A percentile compares a stretch with the other conserved stretches of the same genome.
These are phyloP conservation scores for Pseudogymnoascus sp. DNA, from an alignment of 2,329 filamentous ascomycete species.

Conservation along the genomic window DNA sequence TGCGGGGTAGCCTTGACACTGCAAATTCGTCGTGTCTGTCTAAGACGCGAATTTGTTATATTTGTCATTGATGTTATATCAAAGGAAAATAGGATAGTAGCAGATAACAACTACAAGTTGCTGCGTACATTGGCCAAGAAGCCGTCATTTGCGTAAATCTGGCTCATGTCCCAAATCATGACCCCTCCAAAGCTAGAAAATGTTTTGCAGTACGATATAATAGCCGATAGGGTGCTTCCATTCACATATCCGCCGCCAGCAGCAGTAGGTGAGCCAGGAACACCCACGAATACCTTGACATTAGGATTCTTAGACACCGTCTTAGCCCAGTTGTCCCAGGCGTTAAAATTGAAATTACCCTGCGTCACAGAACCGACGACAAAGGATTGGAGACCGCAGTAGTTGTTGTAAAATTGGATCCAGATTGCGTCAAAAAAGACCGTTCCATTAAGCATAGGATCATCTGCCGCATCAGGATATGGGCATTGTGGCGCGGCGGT, in stretches of 20 bases:
- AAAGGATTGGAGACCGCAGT: constrained; percentile 51
- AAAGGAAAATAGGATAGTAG: not conserved
- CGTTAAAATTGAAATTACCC: constrained; percentile 51
- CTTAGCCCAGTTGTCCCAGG: constrained; percentile 60
- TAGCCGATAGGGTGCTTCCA: constrained; percentile 37
- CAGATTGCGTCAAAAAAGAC: constrained; percentile 38
- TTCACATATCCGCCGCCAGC: constrained; percentile 50
- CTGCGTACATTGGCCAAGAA: constrained; percentile 40
- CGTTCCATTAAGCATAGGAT: constrained; percentile 45
- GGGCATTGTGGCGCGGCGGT: constrained; percentile 61
- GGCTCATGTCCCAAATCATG: constrained; percentile 63
- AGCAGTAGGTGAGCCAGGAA: constrained; percentile 39
- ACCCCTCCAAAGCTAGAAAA: constrained; percentile 57
- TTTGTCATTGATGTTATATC: constrained; percentile 10
- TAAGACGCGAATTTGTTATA: not conserved
- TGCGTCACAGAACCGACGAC: constrained; percentile 35
- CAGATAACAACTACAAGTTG: constrained; percentile 27
- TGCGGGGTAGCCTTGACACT: not conserved
- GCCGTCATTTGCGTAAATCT: constrained; percentile 49
- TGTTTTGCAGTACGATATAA: constrained; percentile 45
- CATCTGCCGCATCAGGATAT: constrained; percentile 54
- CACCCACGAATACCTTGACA: constrained; percentile 54
- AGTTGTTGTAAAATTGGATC: constrained; percentile 41
- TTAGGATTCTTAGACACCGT: constrained; percentile 47
- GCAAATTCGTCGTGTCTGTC: constrained; percentile 2